Evolutionary conservation across 495 filamentous ascomycete species (phyloP), one percentile per base, ranked within the genome.

Genomic region (Penicillium fimorum): DNA sequence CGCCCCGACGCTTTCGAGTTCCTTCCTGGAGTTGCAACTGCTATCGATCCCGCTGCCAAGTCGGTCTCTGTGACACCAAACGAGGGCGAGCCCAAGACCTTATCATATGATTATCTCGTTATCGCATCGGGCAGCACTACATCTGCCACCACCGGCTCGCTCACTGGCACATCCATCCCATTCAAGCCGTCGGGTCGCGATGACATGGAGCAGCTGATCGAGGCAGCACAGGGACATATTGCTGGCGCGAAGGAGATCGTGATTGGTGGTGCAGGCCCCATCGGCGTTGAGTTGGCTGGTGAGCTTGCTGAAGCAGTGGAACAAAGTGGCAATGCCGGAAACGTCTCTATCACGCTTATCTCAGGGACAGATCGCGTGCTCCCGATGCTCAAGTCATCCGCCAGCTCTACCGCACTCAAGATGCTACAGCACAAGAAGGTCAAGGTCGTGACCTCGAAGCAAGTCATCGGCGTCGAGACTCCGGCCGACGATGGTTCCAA

Each of bases 261-360:
- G 5, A 68, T 90, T 42, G 84, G 76, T 6, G 90, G 90, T 30
- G 89, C 77, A 0, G 90, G 90, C 0, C 71, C 84, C 4, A 82
- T 87, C 3, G 89, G 86, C 11, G 79, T 90, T 42, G 86, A 89
- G 58, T 55, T 83, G 1, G 78, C 79, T 1, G 86, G 77, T 33
- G 87, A 89, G 67, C 62, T 87, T 20, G 82, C 76, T 5, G 76
- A 79, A 20, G 74, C 74, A 43, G 76, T 67, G 3, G 66, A 71
- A 37, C 70, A 76, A 56, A 75, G 68, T 44, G 70, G 68, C 17
- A 56, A 46, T 35, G 13, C 53, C 11, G 46, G 40, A 11, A 67
- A 78, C 47, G 68, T 76, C 15, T 65, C 61, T 3, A 69, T 86
- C 58, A 82, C 78, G 1, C 61, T 84, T 20, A 58, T 85, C 29